Conservation (phyloP, 257 asterid species). For the Przewalskia tangutica region DNA sequence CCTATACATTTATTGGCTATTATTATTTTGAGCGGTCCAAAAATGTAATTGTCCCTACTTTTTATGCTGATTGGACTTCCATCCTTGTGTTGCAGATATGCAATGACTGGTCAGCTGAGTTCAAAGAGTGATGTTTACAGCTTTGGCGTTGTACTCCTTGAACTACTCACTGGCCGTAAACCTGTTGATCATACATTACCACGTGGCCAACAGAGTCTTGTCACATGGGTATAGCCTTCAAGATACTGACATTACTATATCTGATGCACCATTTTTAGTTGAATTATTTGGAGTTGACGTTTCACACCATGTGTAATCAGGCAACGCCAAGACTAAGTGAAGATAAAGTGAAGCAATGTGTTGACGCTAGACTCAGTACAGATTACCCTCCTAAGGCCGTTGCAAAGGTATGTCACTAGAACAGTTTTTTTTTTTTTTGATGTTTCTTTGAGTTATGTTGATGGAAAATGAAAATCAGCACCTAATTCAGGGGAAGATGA, state of each 20-base stretch:
- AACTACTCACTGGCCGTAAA: conserved; percentile 69
- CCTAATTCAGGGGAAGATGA: neutral
- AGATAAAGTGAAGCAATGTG: conserved; percentile 67
- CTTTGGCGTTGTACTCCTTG: conserved; percentile 47
- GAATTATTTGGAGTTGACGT: neutral
- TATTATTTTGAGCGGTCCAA: too few relatives aligned
- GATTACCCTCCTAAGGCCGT: conserved; percentile 73
- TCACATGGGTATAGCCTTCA: conserved; percentile 53
- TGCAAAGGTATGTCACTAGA: conserved; percentile 43
- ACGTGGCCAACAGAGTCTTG: conserved; percentile 73
- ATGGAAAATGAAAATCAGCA: neutral
- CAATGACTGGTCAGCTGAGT: conserved; percentile 81
- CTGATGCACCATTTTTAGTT: neutral
- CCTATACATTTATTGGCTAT: too few relatives aligned
- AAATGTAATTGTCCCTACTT: neutral
- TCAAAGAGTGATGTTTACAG: conserved; percentile 46
- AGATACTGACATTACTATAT: neutral
- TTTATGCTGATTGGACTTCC: neutral
- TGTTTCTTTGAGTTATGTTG: neutral
- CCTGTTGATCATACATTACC: conserved; percentile 77
- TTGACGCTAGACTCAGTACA: conserved; percentile 46
- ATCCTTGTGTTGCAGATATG: conserved; percentile 33
- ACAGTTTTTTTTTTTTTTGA: neutral
- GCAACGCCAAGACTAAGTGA: conserved; percentile 73
- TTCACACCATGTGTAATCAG: conserved; percentile 21